Percentiles rank a stretch among this genome's conserved stretches.
phyloP scores from a whole-genome alignment of 75 land plant species.

The Selaginella moellendorffii region DNA sequence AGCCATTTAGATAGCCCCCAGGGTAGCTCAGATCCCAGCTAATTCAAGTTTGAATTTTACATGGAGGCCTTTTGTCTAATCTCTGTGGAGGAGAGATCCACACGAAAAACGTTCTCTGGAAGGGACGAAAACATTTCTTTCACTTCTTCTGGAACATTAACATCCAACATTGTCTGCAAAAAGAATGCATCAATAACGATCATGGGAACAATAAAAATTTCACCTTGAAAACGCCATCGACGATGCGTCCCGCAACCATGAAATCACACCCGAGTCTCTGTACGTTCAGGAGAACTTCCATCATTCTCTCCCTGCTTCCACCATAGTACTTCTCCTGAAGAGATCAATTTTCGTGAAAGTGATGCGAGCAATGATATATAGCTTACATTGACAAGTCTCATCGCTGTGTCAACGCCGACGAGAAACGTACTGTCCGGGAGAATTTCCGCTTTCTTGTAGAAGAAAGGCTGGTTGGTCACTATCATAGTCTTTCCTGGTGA shows the following conservation, averaged over 20 bases:
- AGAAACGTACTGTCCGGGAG: conserved; percentile 90
- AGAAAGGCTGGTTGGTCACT: conserved; percentile 79
- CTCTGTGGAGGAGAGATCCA: conserved; percentile 86
- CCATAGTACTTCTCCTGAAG: conserved; percentile 81
- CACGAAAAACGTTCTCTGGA: conserved; percentile 50
- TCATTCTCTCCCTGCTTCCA: conserved; percentile 46
- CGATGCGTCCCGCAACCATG: conserved; percentile 68
- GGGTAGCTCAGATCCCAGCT: no score
- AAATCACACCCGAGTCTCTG: conserved; percentile 60
- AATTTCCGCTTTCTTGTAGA: conserved; percentile 89
- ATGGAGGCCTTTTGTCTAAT: conserved; percentile 27
- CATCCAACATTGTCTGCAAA: conserved; percentile 55
- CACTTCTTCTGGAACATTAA: conserved; percentile 54
- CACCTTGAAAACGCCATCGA: conserved; percentile 65
- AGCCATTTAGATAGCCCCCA: no score
- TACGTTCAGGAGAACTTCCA: conserved; percentile 43
- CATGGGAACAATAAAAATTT: no score
- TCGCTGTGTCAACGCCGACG: conserved; percentile 82
- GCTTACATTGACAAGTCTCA: conserved; percentile 71
- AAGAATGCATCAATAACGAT: no score
- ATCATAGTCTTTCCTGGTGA: conserved; percentile 63
- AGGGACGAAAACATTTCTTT: conserved; percentile 55
- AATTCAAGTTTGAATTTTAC: background rate
- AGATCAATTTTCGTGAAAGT: background rate
- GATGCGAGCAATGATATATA: background rate